Base-by-base conservation (phyloP, 495 filamentous ascomycete species). In the Penicillium cosmopolitanum region DNA sequence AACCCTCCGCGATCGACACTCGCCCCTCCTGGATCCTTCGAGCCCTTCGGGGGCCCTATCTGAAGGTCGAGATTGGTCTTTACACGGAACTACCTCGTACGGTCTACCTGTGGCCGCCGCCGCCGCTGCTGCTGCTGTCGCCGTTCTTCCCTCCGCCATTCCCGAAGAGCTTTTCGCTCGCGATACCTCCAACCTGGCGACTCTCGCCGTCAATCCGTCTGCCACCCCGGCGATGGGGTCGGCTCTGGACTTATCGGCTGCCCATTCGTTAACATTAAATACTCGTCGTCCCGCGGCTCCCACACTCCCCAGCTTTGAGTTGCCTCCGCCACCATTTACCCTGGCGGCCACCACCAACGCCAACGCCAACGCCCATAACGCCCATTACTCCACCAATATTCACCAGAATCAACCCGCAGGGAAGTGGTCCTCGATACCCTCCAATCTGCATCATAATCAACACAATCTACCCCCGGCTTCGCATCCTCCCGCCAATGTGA, bases 221-320 rank as follows among this genome's bases (percentile, higher is more conserved):
- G 19, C 46, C 19, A 76, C 78, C 38, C 70, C 78, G 48, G 67
- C 72, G 13, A 84, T 83, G 77, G 75, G 78, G 54, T 68, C 77
- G 25, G 68, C 69, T 53, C 63, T 82, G 28, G 80, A 83, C 38
- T 64, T 72, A 53, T 64, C 65, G 31, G 48, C 65, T 28, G 50
- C 73, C 25, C 73, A 80, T 63, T 80, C 84, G 54, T 75, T 87
- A 60, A 84, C 84, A 55, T 75, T 87, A 60, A 84, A 81, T 40
- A 74, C 81, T 48, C 80, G 88, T 46, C 82, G 87, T 56, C 80
- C 84, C 21, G 87, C 80, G 5, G 84, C 87, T 2, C 83, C 80
- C 16, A 79, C 79, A 50, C 77, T 90, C 40, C 85, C 87, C 48
- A 77, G 69, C 61, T 89, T 89, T 57, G 85, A 88, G 58, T 78